Conservation (phyloP, 176 grass and related monocot species). For the Eleusine indica region DNA sequence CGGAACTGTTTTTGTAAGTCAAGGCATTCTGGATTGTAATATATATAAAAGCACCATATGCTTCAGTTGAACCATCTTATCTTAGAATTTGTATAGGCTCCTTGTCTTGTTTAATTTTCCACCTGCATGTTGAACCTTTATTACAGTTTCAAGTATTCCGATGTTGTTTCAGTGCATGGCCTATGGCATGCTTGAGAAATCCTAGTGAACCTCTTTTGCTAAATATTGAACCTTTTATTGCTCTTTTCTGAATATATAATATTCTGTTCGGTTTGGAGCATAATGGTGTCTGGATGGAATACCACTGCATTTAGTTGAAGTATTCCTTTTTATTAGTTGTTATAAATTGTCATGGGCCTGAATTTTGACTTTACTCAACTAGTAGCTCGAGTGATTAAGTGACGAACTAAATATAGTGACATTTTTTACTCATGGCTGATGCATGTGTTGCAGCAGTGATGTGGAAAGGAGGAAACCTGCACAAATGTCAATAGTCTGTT, state of each 20-base stretch:
- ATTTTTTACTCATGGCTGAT: too few relatives aligned
- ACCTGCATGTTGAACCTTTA: slow-evolving; percentile 6
- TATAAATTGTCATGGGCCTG: too few relatives aligned
- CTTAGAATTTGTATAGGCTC: not conserved
- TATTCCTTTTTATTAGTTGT: not conserved
- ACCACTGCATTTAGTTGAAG: not conserved
- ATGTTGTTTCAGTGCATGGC: not conserved
- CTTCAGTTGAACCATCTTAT: slow-evolving; percentile 7
- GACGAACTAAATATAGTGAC: too few relatives aligned
- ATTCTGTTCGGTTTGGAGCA: slow-evolving; percentile 3
- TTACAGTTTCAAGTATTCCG: not conserved
- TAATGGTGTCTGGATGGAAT: not conserved
- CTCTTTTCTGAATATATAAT: not conserved
- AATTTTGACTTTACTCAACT: too few relatives aligned
- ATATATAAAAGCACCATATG: not conserved
- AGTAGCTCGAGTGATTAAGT: too few relatives aligned
- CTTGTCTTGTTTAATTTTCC: slow-evolving; percentile 1
- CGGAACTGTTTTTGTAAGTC: not conserved
- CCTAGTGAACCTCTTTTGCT: not conserved
- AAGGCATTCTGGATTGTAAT: slow-evolving; percentile 15
- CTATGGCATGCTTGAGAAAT: slow-evolving; percentile 1
- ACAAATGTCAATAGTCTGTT: too few relatives aligned
- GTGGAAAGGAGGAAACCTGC: too few relatives aligned
- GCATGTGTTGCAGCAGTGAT: too few relatives aligned
- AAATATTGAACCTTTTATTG: not conserved